These are phyloP conservation scores for Hypericum perforatum DNA, from an alignment of 345 rosid species.

Conservation along the genomic window DNA sequence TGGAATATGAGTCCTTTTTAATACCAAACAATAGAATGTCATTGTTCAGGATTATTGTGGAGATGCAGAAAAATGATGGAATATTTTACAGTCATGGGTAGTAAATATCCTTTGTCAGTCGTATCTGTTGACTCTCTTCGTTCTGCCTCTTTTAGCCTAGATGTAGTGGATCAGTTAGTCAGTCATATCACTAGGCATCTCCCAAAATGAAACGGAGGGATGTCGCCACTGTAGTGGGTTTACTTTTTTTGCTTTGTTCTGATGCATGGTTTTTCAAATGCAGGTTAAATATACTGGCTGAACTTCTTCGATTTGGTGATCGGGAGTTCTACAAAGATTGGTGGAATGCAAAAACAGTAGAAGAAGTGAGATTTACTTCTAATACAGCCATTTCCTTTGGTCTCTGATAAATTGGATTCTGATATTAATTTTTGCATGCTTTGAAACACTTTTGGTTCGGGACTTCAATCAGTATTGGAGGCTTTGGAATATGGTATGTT, in stretches of 20 bases:
- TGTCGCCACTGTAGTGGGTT: neutral
- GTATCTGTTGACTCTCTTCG: too few species aligned
- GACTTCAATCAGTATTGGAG: conserved; percentile 82
- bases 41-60: too few species aligned
- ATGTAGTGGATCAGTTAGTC: too few species aligned
- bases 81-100: too few species aligned
- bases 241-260: conserved; percentile 3
- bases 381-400: conserved; percentile 8
- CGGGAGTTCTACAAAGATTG: conserved; percentile 97
- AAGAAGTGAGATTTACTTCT: conserved; percentile 51
- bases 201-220: too few species aligned
- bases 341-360: conserved; percentile 99
- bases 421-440: conserved; percentile 6
- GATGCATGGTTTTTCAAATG: conserved; percentile 3
- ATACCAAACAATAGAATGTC: too few species aligned
- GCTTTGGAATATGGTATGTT: conserved; percentile 98
- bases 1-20: too few species aligned
- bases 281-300: conserved; percentile 96
- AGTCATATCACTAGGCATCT: too few species aligned
- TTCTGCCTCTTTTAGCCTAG: too few species aligned
- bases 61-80: too few species aligned
- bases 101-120: too few species aligned
- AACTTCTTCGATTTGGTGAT: conserved; percentile 92
- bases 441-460: conserved; percentile 13
- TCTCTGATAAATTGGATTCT: conserved; percentile 11